These are phyloP conservation scores for Candida krabiensis DNA, from an alignment of 805 yeast species.

Conservation along the genomic window DNA sequence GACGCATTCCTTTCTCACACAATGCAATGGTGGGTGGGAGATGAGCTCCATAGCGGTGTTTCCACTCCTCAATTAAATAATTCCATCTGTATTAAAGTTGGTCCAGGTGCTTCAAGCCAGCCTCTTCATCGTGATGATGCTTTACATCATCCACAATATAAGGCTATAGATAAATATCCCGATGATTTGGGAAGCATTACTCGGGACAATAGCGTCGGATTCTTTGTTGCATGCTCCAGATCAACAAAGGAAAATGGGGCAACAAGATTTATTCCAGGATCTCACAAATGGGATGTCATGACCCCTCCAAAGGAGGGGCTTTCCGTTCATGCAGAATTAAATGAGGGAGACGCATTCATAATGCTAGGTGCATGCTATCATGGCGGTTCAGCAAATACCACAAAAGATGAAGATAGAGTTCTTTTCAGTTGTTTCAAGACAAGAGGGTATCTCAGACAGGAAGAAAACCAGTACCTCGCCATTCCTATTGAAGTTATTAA, in stretches of 20 bases:
- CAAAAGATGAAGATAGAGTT: constrained; percentile 26
- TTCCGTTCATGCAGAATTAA: constrained; percentile 27
- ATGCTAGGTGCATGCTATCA: constrained; percentile 33
- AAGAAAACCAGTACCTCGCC: constrained; percentile 29
- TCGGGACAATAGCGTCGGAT: constrained; percentile 24
- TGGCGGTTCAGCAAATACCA: constrained; percentile 32
- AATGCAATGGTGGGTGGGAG: constrained; percentile 25
- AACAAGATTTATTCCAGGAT: constrained; percentile 34
- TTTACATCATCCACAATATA: constrained; percentile 24
- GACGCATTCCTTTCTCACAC: constrained; percentile 20
- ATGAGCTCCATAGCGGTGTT: constrained; percentile 21
- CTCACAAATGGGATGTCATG: constrained; percentile 34
- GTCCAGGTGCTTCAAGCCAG: constrained; percentile 29
- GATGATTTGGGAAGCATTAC: constrained; percentile 16
- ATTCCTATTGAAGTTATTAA: constrained; percentile 25
- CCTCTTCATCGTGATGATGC: constrained; percentile 28
- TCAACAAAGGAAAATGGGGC: constrained; percentile 30
- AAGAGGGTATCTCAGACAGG: constrained; percentile 30
- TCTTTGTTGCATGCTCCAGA: constrained; percentile 20
- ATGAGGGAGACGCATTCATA: constrained; percentile 32
- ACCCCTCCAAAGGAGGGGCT: constrained; percentile 25
- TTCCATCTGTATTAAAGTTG: constrained; percentile 24
- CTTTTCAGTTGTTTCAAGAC: constrained; percentile 30
- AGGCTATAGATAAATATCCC: constrained; percentile 15
- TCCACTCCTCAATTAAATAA: constrained; percentile 23